Evolutionary conservation across 163 green algal species (phyloP), one percentile per base, ranked within the genome.

Genomic region (Chloromonas sp.): DNA sequence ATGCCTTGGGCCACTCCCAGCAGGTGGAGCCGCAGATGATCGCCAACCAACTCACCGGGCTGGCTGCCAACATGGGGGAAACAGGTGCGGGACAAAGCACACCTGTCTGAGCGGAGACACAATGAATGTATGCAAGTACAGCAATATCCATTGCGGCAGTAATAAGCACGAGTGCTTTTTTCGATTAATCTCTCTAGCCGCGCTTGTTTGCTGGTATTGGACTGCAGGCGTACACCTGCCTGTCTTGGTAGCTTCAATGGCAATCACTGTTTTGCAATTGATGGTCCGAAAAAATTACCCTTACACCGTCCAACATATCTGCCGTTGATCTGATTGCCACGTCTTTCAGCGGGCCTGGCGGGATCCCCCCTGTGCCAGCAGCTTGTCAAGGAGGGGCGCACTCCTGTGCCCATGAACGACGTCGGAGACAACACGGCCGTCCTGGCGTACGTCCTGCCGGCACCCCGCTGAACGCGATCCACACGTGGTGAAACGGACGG

Each of bases 351-450:
- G 2, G 58, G 11, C 66, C 14, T 84, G 66, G 5, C 58, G 58
- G 82, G 82, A 0, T 78, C 82, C 2, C 82, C 82, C 2, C 82
- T 84, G 0, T 60, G 70, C 59, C 82, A 81, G 66, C 82, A 84
- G 82, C 70, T 84, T 57, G 66, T 58, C 8, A 81, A 80, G 82
- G 82, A 84, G 70, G 70, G 70, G 36, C 66, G 82, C 5, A 70
- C 5, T 2, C 70, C 74, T 57, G 74, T 13, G 58, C 66, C 82
- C 82, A 70, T 80, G 70, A 66, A 70, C 2, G 82, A 84, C 58
- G 58, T 84, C 1, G 82, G 82, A 0, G 82, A 84, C 82, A 84
- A 84, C 70, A 80, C 11, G 1, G 82, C 70, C 0, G 15, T 84
- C 1, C 59, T 84, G 3, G 70, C 70, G 57, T 80, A 81, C 58